Evolutionary conservation across 306 rosid species (phyloP), one percentile per base, ranked within the genome.

Genomic region (Trifolium fragiferum): DNA sequence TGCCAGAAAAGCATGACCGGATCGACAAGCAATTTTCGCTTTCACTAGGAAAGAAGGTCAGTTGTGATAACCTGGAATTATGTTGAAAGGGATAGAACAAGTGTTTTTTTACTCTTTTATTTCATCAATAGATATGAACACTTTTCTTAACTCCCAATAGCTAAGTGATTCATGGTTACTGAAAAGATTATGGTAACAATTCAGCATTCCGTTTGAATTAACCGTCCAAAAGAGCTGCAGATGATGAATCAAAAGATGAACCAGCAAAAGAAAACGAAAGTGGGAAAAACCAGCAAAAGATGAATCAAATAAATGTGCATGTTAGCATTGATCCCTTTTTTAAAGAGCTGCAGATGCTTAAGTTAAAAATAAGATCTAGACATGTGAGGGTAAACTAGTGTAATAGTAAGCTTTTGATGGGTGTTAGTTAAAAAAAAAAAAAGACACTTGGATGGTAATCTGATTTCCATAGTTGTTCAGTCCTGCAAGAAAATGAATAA

Each of bases 31-130:
- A 83, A 81, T 74, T 90, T 72, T 84, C 86, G 59, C 65, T 86
- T 16, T 86, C 96, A 61, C 77, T 85, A 32, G 95, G 96, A 70
- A 90, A 83, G 91, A 94, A 78, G 92, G 98, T 87, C 68, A 86
- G 83, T 77, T 13, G 12, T 44, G 41, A 20, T 35, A 59, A 60
- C 30, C 62, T 79, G 50, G 30, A 70, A 75, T 21, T 54, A 25
- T 50, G 53, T 53, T 30, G 68, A 33, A 65, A 70, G 61, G 35
- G 21, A 63, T 64, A 9, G 8, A 58, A 46, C 11, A 49, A n/a
- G 53, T 49, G 41, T 67, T 10, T 55, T 15, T 14, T 50, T 5
- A 14, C 0, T 50, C 15, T 46, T 18, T 51, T 7, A 8, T 18
- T 51, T 51, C 13, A 18, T 16, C 25, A 51, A 51, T 18, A 16